phyloP scores from a whole-genome alignment of 108 stramenopile species.

The Cyclotella cryptica region DNA sequence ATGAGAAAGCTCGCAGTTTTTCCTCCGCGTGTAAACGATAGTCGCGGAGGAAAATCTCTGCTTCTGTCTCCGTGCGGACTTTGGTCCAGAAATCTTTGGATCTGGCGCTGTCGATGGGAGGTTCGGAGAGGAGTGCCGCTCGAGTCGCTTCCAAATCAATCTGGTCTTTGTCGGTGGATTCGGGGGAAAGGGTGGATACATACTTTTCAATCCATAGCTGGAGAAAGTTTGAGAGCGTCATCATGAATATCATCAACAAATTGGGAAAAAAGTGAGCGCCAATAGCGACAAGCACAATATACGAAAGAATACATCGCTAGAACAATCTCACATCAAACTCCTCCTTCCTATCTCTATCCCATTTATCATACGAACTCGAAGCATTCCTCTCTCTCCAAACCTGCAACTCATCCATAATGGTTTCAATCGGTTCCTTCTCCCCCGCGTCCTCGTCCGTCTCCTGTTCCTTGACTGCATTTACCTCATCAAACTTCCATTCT shows the following conservation, averaged over 20 bases:
- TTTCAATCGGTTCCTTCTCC: slow-evolving; percentile 40
- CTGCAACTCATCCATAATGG: slow-evolving; percentile 75
- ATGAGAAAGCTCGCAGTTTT: slow-evolving; percentile 33
- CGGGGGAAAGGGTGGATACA: slow-evolving; percentile 59
- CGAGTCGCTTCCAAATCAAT: slow-evolving; percentile 83
- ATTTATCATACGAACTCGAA: slow-evolving; percentile 64
- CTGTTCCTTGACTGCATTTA: slow-evolving; percentile 42
- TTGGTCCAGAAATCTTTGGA: slow-evolving; percentile 75
- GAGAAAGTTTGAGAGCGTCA: background rate
- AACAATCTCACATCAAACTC: slow-evolving; percentile 68
- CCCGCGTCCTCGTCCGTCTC: slow-evolving; percentile 39
- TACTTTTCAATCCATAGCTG: slow-evolving; percentile 77
- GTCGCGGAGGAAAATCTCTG: slow-evolving; percentile 67
- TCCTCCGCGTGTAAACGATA: slow-evolving; percentile 36
- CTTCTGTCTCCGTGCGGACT: slow-evolving; percentile 67
- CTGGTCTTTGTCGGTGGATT: slow-evolving; percentile 40
- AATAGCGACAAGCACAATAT: background rate
- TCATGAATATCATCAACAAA: no score
- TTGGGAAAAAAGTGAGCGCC: background rate
- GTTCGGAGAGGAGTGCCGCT: slow-evolving; percentile 65
- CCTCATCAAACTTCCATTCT: slow-evolving; percentile 43
- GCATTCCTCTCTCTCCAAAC: slow-evolving; percentile 71
- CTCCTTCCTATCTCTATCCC: slow-evolving; percentile 64
- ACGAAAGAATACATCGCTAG: background rate
- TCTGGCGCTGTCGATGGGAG: slow-evolving; percentile 60